A percentile compares a stretch with the other conserved stretches of the same genome.
Conservation (phyloP, 306 rosid species). For the Ochetophila trinervis region DNA sequence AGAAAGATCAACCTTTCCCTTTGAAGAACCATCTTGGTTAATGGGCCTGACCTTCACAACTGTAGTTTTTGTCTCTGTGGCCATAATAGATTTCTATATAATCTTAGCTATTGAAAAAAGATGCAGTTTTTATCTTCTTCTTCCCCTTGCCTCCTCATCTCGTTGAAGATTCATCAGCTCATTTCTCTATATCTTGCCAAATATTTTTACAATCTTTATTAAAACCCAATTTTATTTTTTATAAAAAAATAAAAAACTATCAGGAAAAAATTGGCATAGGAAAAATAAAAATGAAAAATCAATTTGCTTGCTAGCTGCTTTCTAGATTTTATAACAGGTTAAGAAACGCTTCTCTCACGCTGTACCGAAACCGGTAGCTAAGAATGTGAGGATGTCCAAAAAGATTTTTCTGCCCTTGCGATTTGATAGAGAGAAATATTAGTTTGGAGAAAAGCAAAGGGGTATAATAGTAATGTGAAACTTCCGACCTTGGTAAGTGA, state of each 20-base stretch:
- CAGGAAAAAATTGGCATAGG: not conserved
- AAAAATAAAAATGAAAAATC: not conserved
- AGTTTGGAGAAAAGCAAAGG: not conserved
- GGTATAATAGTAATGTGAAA: conserved; percentile 5
- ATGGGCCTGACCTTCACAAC: conserved; percentile 45
- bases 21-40: conserved; percentile 53
- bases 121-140: conserved; percentile 6
- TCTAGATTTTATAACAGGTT: not conserved
- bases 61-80: conserved; percentile 39
- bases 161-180: conserved; percentile 22
- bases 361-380: not conserved
- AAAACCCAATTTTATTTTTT: conserved; percentile 10
- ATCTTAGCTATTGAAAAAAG: conserved; percentile 27
- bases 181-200: not conserved
- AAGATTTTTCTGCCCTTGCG: conserved; percentile 22
- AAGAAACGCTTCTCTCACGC: not conserved
- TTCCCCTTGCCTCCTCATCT: conserved; percentile 12
- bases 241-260: conserved; percentile 4
- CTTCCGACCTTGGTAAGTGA: no score
- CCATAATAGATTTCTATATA: conserved; percentile 36
- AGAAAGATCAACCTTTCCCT: conserved; percentile 47
- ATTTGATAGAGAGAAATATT: not conserved
- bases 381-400: not conserved
- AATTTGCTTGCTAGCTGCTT: conserved; percentile 28
- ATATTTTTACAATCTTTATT: not conserved